These are phyloP conservation scores for sorghum (Sorghum bicolor) DNA, from an alignment of 176 grass and related monocot genomes.

Conservation along the genomic window Sorghum_bicolor_NCBIv3 NC_012874.2:6863501-6864000, in stretches of 20 bases:
- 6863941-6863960: too few relatives aligned
- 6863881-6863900: too few relatives aligned
- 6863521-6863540: constrained; percentile 1
- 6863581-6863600: neutral
- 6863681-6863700: constrained; percentile 28
- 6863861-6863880: too few relatives aligned
- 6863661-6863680: constrained; percentile 5
- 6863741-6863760: neutral
- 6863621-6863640: neutral
- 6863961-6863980: too few relatives aligned
- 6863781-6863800: too few relatives aligned
- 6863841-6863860: too few relatives aligned
- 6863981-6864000: too few relatives aligned
- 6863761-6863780: neutral
- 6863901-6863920: too few relatives aligned
- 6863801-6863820: too few relatives aligned
- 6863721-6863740: constrained; percentile 18
- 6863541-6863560: constrained; percentile 48
- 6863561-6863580: neutral
- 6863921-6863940: too few relatives aligned
- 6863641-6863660: neutral
- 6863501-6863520: constrained; percentile 4
- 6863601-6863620: too few relatives aligned
- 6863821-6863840: too few relatives aligned
- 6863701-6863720: constrained; percentile 15